Percentiles rank a stretch among this genome's conserved stretches.
Evolutionary conservation across 176 grass and related monocot genomes (phyloP).

Genomic region (Oryza longistaminata): DNA sequence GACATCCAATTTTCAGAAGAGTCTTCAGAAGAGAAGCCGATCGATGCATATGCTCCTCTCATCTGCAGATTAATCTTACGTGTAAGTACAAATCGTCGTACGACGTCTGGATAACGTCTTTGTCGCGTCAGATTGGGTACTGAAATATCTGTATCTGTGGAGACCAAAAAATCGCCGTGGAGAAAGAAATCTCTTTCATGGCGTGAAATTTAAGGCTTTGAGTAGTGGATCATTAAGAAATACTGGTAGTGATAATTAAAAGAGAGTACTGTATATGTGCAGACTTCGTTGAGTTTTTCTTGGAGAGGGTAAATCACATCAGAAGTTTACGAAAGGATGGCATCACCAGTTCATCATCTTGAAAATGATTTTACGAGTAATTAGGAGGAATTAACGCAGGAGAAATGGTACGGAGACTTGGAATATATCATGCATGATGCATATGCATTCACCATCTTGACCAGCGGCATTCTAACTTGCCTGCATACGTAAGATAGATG

Average conservation of each 20-base stretch:
- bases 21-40: neutral
- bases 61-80: neutral
- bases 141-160: neutral
- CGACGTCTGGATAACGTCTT: neutral
- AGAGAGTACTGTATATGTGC: neutral
- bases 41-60: neutral
- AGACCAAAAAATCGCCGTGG: neutral
- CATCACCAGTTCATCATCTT: conserved; percentile 2
- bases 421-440: conserved; percentile 3
- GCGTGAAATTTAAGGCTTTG: neutral
- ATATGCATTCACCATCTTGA: neutral
- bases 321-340: neutral
- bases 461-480: neutral
- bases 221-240: neutral
- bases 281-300: neutral
- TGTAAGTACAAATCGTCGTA: neutral
- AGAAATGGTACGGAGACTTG: neutral
- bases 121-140: neutral
- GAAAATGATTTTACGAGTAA: neutral
- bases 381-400: neutral
- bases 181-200: neutral
- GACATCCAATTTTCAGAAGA: neutral
- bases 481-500: neutral
- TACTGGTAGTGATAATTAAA: too few species aligned
- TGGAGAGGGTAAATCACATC: neutral